phyloP scores from a whole-genome alignment of 2,329 filamentous ascomycete species.

The Nemania bipapillata region DNA sequence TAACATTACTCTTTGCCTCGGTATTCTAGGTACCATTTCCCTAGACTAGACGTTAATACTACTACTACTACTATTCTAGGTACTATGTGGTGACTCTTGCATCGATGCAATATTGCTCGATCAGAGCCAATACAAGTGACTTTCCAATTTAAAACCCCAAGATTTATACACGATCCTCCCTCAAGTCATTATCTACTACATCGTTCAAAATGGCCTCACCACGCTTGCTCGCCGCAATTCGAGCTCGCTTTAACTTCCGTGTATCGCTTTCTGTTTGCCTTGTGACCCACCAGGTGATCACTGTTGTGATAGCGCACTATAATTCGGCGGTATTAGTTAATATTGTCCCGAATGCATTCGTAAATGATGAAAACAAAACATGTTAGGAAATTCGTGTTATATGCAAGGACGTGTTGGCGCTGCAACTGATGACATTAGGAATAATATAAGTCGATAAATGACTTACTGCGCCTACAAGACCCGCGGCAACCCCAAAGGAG shows the following conservation, averaged over 20 bases:
- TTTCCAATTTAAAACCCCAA: not conserved
- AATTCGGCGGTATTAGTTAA: slow-evolving; percentile 1
- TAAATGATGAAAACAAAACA: not conserved
- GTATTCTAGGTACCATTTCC: no score
- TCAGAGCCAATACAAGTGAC: no score
- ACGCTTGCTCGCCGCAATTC: slow-evolving; percentile 55
- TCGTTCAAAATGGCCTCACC: slow-evolving; percentile 58
- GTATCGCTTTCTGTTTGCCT: slow-evolving; percentile 58
- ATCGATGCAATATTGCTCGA: no score
- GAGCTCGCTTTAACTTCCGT: slow-evolving; percentile 56
- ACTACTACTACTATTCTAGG: no score
- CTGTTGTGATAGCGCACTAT: slow-evolving; percentile 55
- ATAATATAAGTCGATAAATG: not conserved
- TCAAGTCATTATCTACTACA: slow-evolving; percentile 55
- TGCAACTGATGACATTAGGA: not conserved
- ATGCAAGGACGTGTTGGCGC: not conserved
- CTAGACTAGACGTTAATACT: no score
- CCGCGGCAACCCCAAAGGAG: slow-evolving; percentile 59
- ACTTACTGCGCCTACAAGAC: slow-evolving; percentile 53
- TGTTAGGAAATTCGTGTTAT: not conserved
- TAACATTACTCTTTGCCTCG: no score
- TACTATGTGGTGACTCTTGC: no score
- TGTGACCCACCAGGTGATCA: slow-evolving; percentile 59
- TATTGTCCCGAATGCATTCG: not conserved
- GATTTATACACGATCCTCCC: slow-evolving; percentile 13